phyloP scores from a whole-genome alignment of 2,329 filamentous ascomycete genomes.

The Neocatenulostroma microsporum region DNA sequence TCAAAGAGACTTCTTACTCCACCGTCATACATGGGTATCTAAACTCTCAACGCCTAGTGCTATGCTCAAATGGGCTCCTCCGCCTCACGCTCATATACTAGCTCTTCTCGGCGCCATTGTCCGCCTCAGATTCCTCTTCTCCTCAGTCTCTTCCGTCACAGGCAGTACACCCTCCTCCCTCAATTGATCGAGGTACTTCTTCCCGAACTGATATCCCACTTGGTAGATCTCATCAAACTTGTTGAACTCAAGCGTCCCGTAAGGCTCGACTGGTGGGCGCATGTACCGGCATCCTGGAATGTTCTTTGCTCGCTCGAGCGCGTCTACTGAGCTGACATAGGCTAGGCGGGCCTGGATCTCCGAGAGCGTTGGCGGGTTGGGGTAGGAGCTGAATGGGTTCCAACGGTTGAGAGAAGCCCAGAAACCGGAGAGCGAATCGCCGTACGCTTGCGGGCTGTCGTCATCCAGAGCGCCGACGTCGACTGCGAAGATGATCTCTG shows the following conservation, averaged over 20 bases:
- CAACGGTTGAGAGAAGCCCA: conserved; percentile 94
- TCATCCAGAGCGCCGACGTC: conserved; percentile 93
- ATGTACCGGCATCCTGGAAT: conserved; percentile 92
- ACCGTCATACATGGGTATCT: no score
- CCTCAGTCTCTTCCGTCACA: conserved; percentile 44
- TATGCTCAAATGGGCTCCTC: background rate
- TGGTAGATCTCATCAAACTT: conserved; percentile 97
- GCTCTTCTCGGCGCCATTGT: conserved; percentile 46
- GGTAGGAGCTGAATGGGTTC: conserved; percentile 84
- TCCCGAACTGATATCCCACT: conserved; percentile 78
- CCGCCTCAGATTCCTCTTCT: conserved; percentile 43
- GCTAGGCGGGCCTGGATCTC: conserved; percentile 94
- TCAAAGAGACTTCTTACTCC: no score
- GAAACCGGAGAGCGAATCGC: conserved; percentile 86
- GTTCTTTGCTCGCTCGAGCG: conserved; percentile 84
- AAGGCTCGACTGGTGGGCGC: conserved; percentile 86
- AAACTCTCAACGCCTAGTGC: no score
- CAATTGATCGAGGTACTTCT: conserved; percentile 68
- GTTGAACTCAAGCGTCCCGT: conserved; percentile 89
- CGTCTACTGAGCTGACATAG: conserved; percentile 91
- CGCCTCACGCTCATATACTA: conserved; percentile 32
- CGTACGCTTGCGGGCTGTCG: conserved; percentile 82
- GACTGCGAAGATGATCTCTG: conserved; percentile 89
- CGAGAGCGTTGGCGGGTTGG: conserved; percentile 88
- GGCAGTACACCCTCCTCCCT: conserved; percentile 70